Base-by-base conservation (phyloP, 768 basidiomycete genomes). In the Rhodotorula graminis region DNA sequence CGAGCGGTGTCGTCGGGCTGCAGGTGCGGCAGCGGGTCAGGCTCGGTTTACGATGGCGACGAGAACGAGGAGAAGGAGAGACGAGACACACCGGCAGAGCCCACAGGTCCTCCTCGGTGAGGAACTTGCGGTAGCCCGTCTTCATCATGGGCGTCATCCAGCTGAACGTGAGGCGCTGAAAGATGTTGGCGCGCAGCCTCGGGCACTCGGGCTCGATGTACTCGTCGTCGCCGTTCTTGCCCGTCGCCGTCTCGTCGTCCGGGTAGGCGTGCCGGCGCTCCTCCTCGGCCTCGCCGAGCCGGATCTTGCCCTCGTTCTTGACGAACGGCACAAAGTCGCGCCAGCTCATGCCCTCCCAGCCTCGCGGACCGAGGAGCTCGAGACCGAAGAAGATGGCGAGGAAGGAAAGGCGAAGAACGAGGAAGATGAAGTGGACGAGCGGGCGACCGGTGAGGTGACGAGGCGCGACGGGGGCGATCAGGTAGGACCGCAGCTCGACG, bases 31-130 rank as follows among this genome's bases (percentile, higher is more conserved):
- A 6, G 25, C 5, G 23, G 9, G 50, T 19, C 25, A 2, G 47
- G 31, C 29, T 29, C 56, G 40, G 37, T 40, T 5, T 40, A 27
- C 25, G 40, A 0, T 2, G 23, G 15, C 1, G 58, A 21, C 2
- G 8, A 12, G 10, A 6, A 49, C n/a, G 55, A 25, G n/a, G 7
- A n/a, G n/a, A n/a, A n/a, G n/a, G n/a, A n/a, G 50, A 23, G 49
- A 63, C 47, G 1, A 67, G 42, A 52, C 73, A 23, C 10, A 76
- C 70, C 0, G 77, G 77, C 37, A 96, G 83, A 1, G 87, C 85
- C 56, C 92, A 92, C 33, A 97, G 85, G 78, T 98, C 95, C 42
- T 89, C 85, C 79, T 95, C 92, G 1, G 89, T 89, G 69, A 97
- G 88, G 79, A 85, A 87, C 65, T 86, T 81, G 46, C 65, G 66